These are phyloP conservation scores for Pseudonitzschia multiseries DNA, from an alignment of 108 stramenopile species.

Conservation along the genomic window DNA sequence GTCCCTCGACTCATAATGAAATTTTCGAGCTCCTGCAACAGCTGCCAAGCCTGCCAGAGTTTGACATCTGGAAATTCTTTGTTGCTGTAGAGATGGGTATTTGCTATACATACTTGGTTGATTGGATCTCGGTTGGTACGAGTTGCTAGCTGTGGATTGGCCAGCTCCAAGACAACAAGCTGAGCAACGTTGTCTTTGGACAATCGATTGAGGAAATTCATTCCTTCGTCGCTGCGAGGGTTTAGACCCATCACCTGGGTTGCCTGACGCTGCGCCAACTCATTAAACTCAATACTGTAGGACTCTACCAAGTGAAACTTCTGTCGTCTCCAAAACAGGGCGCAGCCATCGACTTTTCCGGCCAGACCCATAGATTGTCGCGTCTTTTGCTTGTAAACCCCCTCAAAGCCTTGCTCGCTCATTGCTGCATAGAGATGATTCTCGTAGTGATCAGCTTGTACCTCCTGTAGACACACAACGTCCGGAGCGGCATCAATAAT, in stretches of 20 bases:
- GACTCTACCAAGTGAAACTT: conserved; percentile 94
- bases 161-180: conserved; percentile 91
- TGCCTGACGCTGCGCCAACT: conserved; percentile 88
- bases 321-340: conserved; percentile 92
- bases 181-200: conserved; percentile 98
- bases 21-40: conserved; percentile 92
- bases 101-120: conserved; percentile 93
- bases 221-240: conserved; percentile 82
- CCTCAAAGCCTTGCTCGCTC: conserved; percentile 91
- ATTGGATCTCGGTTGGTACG: conserved; percentile 66
- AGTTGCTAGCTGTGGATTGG: conserved; percentile 63
- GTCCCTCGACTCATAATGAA: conserved; percentile 80
- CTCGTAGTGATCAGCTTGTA: conserved; percentile 97
- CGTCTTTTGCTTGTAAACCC: conserved; percentile 97
- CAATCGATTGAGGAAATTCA: conserved; percentile 86
- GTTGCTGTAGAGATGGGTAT: conserved; percentile 99
- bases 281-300: conserved; percentile 98
- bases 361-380: conserved; percentile 92
- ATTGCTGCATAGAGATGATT: conserved; percentile 87
- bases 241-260: conserved; percentile 82
- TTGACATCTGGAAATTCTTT: conserved; percentile 98
- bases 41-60: conserved; percentile 96
- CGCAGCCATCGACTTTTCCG: conserved; percentile 99
- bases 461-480: conserved; percentile 97
- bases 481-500: conserved; percentile 93